Evolutionary conservation across 108 stramenopile genomes (phyloP), one percentile per base, ranked within the genome.

Genomic region (Nitzschia palea): DNA sequence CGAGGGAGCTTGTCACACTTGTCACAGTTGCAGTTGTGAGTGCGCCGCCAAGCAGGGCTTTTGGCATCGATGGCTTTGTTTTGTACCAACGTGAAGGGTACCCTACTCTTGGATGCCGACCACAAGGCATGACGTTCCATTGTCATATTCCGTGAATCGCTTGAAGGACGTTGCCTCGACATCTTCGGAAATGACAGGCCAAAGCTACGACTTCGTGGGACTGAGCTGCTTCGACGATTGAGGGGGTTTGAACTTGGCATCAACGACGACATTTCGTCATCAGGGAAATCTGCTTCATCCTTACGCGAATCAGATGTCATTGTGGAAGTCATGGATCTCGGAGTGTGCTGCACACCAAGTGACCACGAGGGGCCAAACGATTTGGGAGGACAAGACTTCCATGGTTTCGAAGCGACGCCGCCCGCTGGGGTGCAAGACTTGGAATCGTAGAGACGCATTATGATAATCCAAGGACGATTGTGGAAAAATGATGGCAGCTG

Each of bases 401-500:
- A 4, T 56, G 14, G 14, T 15, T 56, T 34, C n/a, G 23, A 9
- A 4, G 55, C 15, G 10, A 27, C 17, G 47, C 47, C 47, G 12
- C 55, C 63, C 28, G 50, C 63, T n/a, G 63, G 63, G 4, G 63
- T 64, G 45, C 63, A 64, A 20, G 50, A 51, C 12, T 18, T 34
- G 0, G 63, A 47, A 12, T 64, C 50, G 63, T 64, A 64, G 6
- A 64, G 63, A 31, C 63, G 63, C 63, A 64, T 64, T 25, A 6
- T 57, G 6, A 29, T 30, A 26, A 31, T 15, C 6, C 6, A 5
- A 50, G 5, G 22, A 50, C 48, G 17, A 50, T 9, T 6, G 48
- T n/a, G n/a, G 48, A 50, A 50, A 50, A 9, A 23, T 6, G 17
- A 17, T 50, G 48, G 20, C 5, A 22, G 48, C 5, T 18, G 48